Evolutionary conservation across 768 basidiomycete genomes (phyloP).

Genomic region (Agrocybe pediades): DNA sequence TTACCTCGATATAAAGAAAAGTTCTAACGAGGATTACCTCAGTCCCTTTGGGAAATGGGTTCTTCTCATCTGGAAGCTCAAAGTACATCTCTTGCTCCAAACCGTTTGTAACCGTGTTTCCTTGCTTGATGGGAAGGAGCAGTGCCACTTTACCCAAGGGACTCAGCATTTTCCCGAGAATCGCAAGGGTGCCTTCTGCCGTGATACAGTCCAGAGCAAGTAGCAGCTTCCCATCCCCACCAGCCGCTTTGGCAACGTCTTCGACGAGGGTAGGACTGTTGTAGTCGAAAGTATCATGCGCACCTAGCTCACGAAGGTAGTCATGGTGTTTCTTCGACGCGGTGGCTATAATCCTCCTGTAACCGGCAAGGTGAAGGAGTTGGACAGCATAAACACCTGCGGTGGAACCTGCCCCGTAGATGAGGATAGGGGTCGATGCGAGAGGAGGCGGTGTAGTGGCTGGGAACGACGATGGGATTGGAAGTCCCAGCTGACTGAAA

Average conservation of each 20-base stretch:
- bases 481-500: slow-evolving; percentile 39
- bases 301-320: slow-evolving; percentile 41
- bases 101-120: slow-evolving; percentile 34
- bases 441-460: slow-evolving; percentile 26
- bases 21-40: slow-evolving; percentile 14
- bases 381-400: slow-evolving; percentile 39
- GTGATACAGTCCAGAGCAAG: slow-evolving; percentile 42
- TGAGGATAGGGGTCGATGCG: slow-evolving; percentile 36
- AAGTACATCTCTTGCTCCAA: slow-evolving; percentile 29
- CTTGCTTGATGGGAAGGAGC: slow-evolving; percentile 49
- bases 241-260: slow-evolving; percentile 33
- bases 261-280: slow-evolving; percentile 34
- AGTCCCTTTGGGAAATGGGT: slow-evolving; percentile 37
- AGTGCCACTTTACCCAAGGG: slow-evolving; percentile 42
- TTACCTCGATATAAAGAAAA: neutral
- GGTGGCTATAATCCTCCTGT: slow-evolving; percentile 42
- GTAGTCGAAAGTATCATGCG: slow-evolving; percentile 42
- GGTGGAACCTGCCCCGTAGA: slow-evolving; percentile 47
- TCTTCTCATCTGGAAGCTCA: slow-evolving; percentile 34
- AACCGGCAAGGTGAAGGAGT: slow-evolving; percentile 43
- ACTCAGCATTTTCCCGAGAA: slow-evolving; percentile 37
- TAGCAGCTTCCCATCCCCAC: slow-evolving; percentile 32
- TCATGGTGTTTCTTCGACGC: slow-evolving; percentile 41
- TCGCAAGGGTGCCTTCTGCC: slow-evolving; percentile 34
- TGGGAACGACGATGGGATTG: slow-evolving; percentile 34